Base-by-base conservation (phyloP, 163 green algal species). In the Coccomyxa subellipsoidea region DNA sequence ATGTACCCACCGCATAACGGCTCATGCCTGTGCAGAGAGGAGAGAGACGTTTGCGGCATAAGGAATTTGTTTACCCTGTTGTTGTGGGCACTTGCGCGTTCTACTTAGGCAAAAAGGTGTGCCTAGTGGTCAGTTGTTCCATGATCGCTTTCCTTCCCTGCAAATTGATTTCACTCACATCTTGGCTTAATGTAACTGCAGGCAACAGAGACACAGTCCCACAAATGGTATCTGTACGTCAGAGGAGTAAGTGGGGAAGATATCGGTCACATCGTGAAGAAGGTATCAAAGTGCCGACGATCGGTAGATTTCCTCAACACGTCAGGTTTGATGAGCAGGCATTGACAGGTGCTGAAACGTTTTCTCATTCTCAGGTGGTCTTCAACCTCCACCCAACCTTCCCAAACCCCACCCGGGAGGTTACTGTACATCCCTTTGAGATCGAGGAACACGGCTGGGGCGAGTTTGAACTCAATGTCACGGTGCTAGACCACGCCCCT, bases 211-310 rank as follows among this genome's bases (percentile, higher is more conserved):
- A 91, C 91, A 29, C 82, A 91, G 12, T 93, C 92, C 0, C 96
- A 99, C 89, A 91, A 87, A 66, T 99, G 96, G 96, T 98, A 93
- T n/a, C 89, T 97, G n/a, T 99, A 98, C 81, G 70, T 98, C 21
- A 86, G 96, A 23, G 87, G 88, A 0, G 71, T 87, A 7, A 89
- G 89, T 12, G 90, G 92, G 4, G 88, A 97, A 78, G 95, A 98
- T 84, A 79, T 98, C 2, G 89, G 81, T 12, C 89, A 95, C 40
- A 76, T 96, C 66, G 80, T 98, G 0, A 87, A 92, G 32, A 96
- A 93, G 87, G 95, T 95, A 25, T 7, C 15, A 27, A 18, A 6
- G 47, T 12, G 47, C 47, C n/a, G n/a, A n/a, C n/a, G n/a, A n/a
- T n/a, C n/a, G n/a, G n/a, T n/a, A n/a, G n/a, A n/a, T n/a, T n/a